Evolutionary conservation across 78 protist genomes (phyloP), one percentile per base, ranked within the genome.

Genomic region (Planoprotostelium fungivorum): DNA sequence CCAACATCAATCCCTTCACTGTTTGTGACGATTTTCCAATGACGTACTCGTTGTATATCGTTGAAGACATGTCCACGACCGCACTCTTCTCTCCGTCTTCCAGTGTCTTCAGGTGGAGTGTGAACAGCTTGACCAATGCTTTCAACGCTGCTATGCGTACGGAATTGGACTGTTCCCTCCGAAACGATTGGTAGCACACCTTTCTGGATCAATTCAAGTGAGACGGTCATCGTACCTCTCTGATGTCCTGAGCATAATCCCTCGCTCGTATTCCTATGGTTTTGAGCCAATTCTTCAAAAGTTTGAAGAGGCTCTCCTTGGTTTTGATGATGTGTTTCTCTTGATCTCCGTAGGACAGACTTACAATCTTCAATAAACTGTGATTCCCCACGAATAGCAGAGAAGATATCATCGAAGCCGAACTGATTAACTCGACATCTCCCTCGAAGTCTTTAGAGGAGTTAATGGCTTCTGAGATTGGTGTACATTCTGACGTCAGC

Each of bases 21-120:
- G 95, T 89, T 87, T 93, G 95, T 35, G 88, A 28, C 0, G 91
- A 5, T 38, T 93, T 90, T 1, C 95, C 95, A 90, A 51, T 16
- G 73, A 51, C 73, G 16, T 51, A 51, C 16, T 51, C 73, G 73
- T 51, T 51, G 16, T 51, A 51, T 16, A 51, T 16, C 16, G 73
- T 16, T 51, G 73, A 25, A 16, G 73, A 51, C 16, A 51, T 51
- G 16, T 51, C 73, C 16, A 25, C 73, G 5, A 85, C 16, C 37
- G 5, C 16, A 16, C 36, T 37, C 87, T 85, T 36, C 87, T 36
- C 16, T 16, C 29, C 87, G 16, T 85, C 36, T 16, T 36, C 37
- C 63, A 85, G 5, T 25, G 35, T 23, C 5, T 16, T 36, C 16
- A 85, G 16, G 5, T 37, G 5, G n/a, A 85, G 37, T 16, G 5